Conservation (phyloP, 2,329 filamentous ascomycete species). For the Beauveria sp. region DNA sequence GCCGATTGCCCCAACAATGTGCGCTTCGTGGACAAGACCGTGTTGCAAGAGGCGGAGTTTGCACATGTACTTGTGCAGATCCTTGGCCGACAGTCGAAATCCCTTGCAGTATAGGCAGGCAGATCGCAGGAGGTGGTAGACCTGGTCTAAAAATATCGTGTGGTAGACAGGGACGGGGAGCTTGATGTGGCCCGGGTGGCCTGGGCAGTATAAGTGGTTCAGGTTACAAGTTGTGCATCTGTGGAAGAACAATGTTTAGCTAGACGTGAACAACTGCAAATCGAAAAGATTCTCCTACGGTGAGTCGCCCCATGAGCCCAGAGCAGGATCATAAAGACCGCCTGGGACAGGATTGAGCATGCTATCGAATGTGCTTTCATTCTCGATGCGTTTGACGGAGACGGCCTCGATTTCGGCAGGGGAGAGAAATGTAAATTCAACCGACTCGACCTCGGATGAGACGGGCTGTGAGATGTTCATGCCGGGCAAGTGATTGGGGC, state of each 20-base stretch:
- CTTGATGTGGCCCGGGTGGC: conserved; percentile 92
- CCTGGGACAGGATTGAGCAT: conserved; percentile 83
- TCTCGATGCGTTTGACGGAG: conserved; percentile 90
- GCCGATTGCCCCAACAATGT: conserved; percentile 46
- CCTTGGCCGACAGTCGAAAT: conserved; percentile 68
- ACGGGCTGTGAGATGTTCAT: conserved; percentile 78
- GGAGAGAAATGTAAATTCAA: conserved; percentile 84
- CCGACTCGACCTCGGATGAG: conserved; percentile 72
- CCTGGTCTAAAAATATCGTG: conserved; percentile 91
- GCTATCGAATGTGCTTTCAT: conserved; percentile 88
- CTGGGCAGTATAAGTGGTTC: conserved; percentile 73
- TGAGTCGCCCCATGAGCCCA: conserved; percentile 83
- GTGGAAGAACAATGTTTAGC: neutral
- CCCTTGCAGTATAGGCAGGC: conserved; percentile 88
- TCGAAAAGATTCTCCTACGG: conserved; percentile 43
- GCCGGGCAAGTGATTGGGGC: conserved; percentile 17
- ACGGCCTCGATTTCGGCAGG: conserved; percentile 76
- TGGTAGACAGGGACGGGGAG: conserved; percentile 91
- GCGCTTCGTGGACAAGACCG: conserved; percentile 66
- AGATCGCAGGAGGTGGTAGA: conserved; percentile 74
- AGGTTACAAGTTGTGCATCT: conserved; percentile 92
- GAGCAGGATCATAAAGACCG: conserved; percentile 84
- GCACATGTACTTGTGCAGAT: conserved; percentile 73
- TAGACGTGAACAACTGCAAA: neutral
- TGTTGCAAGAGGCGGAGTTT: conserved; percentile 80